Conservation (phyloP, 2,329 filamentous ascomycete genomes). For the Penicillium sp. region DNA sequence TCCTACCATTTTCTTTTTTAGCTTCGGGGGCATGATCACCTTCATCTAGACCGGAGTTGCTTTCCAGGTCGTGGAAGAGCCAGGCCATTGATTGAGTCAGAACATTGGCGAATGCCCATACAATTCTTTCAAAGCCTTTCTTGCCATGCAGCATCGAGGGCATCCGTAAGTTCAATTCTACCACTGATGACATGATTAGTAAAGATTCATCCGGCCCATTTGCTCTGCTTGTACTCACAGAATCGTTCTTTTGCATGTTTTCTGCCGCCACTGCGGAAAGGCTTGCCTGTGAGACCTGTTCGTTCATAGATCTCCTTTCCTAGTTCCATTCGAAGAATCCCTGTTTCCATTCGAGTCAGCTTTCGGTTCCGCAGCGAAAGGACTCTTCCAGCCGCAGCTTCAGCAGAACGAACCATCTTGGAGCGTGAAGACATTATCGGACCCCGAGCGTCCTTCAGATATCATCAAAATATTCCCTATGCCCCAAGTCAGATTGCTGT, state of each 20-base stretch:
- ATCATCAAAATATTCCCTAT: constrained; percentile 78
- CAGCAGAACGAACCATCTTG: constrained; percentile 57
- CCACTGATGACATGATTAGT: constrained; percentile 52
- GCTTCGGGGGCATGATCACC: constrained; percentile 38
- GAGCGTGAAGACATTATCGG: constrained; percentile 72
- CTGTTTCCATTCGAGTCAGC: constrained; percentile 42
- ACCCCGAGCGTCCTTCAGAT: constrained; percentile 69
- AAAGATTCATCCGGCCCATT: background rate
- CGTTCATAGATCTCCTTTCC: constrained; percentile 80
- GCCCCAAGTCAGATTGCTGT: constrained; percentile 1
- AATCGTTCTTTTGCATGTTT: constrained; percentile 71
- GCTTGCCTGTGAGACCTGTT: constrained; percentile 73
- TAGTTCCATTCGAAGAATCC: constrained; percentile 71
- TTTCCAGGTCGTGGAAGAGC: constrained; percentile 68
- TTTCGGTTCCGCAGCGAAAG: background rate
- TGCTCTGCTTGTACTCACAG: constrained; percentile 51
- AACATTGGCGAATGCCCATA: constrained; percentile 77
- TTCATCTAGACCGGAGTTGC: constrained; percentile 33
- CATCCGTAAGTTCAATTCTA: constrained; percentile 72
- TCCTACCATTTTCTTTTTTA: background rate
- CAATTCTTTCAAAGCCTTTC: constrained; percentile 74
- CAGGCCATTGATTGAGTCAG: constrained; percentile 68
- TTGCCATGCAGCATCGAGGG: constrained; percentile 80
- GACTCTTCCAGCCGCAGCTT: background rate
- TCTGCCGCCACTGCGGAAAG: constrained; percentile 57